Evolutionary conservation across 805 yeast genomes (phyloP).

Genomic region (Ogataea haglerorum): DNA sequence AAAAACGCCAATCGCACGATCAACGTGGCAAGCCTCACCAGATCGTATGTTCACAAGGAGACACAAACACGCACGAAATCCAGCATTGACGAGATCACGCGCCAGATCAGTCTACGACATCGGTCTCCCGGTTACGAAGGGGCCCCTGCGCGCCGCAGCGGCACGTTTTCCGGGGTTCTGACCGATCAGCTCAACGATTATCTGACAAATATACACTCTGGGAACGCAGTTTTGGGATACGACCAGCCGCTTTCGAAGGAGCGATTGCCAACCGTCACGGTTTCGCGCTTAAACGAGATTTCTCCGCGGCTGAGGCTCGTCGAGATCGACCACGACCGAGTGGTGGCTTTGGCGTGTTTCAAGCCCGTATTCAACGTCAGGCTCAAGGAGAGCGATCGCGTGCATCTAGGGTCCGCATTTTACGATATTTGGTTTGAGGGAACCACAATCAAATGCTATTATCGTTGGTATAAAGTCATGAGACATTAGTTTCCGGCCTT

Average conservation of each 20-base stretch:
- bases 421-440: slow-evolving; percentile 9
- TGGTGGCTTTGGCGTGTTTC: slow-evolving; percentile 16
- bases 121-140: neutral
- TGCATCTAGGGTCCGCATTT: slow-evolving; percentile 16
- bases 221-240: slow-evolving; percentile 17
- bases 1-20: slow-evolving; percentile 1
- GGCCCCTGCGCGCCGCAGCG: neutral
- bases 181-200: slow-evolving; percentile 15
- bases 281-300: slow-evolving; percentile 1
- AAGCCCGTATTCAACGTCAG: slow-evolving; percentile 5
- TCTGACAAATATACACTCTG: slow-evolving; percentile 15
- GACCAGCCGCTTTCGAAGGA: slow-evolving; percentile 14
- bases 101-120: slow-evolving; percentile 2
- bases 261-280: neutral
- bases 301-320: slow-evolving; percentile 7
- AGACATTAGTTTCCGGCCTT: slow-evolving; percentile 2
- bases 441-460: slow-evolving; percentile 14
- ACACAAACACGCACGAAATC: slow-evolving; percentile 1
- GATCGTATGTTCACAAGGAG: slow-evolving; percentile 7
- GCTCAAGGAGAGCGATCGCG: slow-evolving; percentile 11
- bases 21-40: slow-evolving; percentile 10
- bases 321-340: slow-evolving; percentile 1
- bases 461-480: slow-evolving; percentile 21
- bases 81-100: slow-evolving; percentile 8
- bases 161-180: slow-evolving; percentile 12